These are phyloP conservation scores for Penicillium fimorum DNA, from an alignment of 495 filamentous ascomycete species.

Conservation along the genomic window DNA sequence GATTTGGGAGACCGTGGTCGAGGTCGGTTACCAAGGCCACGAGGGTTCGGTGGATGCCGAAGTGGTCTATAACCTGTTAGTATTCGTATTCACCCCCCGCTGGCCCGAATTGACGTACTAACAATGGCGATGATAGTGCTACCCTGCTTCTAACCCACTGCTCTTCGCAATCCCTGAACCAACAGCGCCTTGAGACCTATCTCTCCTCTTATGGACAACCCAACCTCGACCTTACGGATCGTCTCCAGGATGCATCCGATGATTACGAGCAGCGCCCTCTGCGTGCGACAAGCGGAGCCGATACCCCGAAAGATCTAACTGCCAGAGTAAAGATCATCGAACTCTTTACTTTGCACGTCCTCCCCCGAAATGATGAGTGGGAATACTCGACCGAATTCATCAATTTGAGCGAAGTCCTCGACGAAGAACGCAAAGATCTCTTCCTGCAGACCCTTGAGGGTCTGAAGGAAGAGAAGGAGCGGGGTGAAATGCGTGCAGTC, in stretches of 20 bases:
- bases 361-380: slow-evolving; percentile 90
- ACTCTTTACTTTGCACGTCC: slow-evolving; percentile 88
- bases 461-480: slow-evolving; percentile 65
- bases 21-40: slow-evolving; percentile 76
- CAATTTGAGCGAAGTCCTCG: slow-evolving; percentile 73
- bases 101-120: slow-evolving; percentile 6
- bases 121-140: slow-evolving; percentile 54
- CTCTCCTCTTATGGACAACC: slow-evolving; percentile 73
- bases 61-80: slow-evolving; percentile 88
- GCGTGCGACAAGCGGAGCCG: slow-evolving; percentile 55
- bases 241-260: slow-evolving; percentile 43
- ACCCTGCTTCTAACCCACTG: slow-evolving; percentile 86
- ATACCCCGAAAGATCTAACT: slow-evolving; percentile 73
- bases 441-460: slow-evolving; percentile 68
- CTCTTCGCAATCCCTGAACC: slow-evolving; percentile 75
- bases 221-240: slow-evolving; percentile 63
- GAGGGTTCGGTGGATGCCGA: slow-evolving; percentile 93
- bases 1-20: slow-evolving; percentile 89
- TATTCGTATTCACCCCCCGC: slow-evolving; percentile 11
- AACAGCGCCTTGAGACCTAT: slow-evolving; percentile 85
- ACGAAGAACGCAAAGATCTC: slow-evolving; percentile 86
- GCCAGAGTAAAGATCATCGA: slow-evolving; percentile 86
- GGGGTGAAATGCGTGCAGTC: slow-evolving; percentile 66
- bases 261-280: slow-evolving; percentile 28
- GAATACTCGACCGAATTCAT: slow-evolving; percentile 92